phyloP scores from a whole-genome alignment of 176 grass and related monocot species.

The Raddia guianensis region DNA sequence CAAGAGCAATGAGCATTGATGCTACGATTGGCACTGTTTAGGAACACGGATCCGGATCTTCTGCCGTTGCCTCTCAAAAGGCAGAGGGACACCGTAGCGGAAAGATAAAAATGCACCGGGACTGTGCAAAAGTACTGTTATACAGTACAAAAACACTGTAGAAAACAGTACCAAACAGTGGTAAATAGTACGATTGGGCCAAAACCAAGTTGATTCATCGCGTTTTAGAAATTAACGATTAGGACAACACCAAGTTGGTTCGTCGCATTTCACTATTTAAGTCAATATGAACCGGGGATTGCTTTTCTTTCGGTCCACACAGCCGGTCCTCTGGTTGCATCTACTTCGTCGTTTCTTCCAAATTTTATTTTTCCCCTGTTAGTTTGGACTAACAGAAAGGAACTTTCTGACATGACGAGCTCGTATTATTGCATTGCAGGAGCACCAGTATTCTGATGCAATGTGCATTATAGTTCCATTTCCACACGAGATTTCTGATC shows the following conservation, averaged over 20 bases:
- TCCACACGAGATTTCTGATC: background rate
- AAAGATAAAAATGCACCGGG: too few species aligned
- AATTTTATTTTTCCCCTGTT: background rate
- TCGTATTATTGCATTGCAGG: background rate
- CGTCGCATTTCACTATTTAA: constrained; percentile 37
- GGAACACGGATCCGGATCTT: too few species aligned
- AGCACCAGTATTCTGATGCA: background rate
- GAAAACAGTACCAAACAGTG: too few species aligned
- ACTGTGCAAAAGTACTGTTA: too few species aligned
- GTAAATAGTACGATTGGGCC: too few species aligned
- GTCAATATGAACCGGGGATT: constrained; percentile 80
- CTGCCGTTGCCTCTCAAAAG: too few species aligned
- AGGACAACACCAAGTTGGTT: constrained; percentile 52
- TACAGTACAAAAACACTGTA: too few species aligned
- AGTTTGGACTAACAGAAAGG: background rate
- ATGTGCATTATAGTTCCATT: background rate
- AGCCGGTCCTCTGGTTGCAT: constrained; percentile 78
- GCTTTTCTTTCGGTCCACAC: constrained; percentile 50
- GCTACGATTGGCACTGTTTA: too few species aligned
- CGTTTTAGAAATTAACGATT: constrained; percentile 12
- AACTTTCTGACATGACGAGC: background rate
- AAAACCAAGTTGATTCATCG: constrained; percentile 41
- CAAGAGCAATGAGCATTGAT: constrained; percentile 52
- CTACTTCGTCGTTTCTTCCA: background rate
- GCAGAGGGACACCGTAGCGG: too few species aligned